phyloP scores from a whole-genome alignment of 2,329 filamentous ascomycete genomes.

The Cordyceps tenuipes region DNA sequence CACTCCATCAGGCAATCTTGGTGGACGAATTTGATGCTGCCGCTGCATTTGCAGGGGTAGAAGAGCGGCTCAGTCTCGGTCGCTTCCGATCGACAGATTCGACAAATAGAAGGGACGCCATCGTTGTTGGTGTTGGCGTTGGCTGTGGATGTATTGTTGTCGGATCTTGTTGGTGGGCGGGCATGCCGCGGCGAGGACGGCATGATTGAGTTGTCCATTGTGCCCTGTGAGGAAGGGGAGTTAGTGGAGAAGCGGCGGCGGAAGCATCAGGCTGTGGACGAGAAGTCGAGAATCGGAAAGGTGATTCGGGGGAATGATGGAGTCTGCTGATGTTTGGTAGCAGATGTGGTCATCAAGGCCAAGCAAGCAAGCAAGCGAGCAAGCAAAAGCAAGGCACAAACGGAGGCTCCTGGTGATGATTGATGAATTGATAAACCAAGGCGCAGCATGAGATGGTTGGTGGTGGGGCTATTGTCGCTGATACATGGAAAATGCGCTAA shows the following conservation, averaged over 20 bases:
- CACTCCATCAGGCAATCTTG: constrained; percentile 98
- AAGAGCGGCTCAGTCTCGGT: constrained; percentile 79
- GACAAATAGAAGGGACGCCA: constrained; percentile 65
- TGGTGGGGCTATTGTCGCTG: neutral
- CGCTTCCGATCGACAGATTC: constrained; percentile 90
- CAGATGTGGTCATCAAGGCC: neutral
- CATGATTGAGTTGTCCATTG: constrained; percentile 21
- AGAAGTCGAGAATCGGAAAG: neutral
- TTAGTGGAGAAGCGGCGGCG: neutral
- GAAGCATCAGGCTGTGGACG: neutral
- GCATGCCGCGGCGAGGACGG: constrained; percentile 18
- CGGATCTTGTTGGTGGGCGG: constrained; percentile 19
- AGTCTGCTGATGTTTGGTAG: neutral
- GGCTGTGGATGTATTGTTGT: constrained; percentile 17
- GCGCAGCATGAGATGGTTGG: neutral
- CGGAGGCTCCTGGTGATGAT: neutral
- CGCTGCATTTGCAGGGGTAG: constrained; percentile 97
- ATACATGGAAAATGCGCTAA: neutral
- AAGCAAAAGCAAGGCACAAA: neutral
- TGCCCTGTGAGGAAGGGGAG: neutral
- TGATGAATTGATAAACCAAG: neutral
- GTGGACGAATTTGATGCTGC: constrained; percentile 97
- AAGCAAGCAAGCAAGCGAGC: no score
- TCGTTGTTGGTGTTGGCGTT: constrained; percentile 19
- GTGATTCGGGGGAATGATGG: neutral